Evolutionary conservation across 176 grass and related monocot genomes (phyloP), one percentile per base, ranked within the genome.

Genomic region (Oryza glumipatula): DNA sequence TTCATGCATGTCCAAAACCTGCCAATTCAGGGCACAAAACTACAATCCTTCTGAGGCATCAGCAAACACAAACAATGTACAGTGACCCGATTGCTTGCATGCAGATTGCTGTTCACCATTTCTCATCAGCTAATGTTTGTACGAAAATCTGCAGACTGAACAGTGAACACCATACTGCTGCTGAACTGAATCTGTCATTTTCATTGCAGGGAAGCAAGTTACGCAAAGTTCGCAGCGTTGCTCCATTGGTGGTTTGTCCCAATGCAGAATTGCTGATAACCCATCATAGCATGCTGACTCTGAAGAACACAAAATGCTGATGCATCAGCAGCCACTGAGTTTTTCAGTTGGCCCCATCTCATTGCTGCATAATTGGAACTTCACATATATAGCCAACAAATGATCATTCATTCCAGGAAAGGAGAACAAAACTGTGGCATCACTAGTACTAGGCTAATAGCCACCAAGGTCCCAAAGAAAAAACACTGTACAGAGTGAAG

Each of bases 271-370:
- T 43, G 84, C 76, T 71, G 80, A 87, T 61, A 83, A 43, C 52
- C 81, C 89, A 91, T 80, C 85, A 87, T 84, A 72, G 66, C 65
- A 51, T 63, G 80, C 64, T 76, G 89, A 87, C 85, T 74, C 70
- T 24, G 67, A 80, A 76, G 71, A 70, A 38, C 76, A 72, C 71
- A 78, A 87, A 90, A 77, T 80, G 89, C 89, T 72, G 85, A 65
- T 84, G 89, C 36, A 81, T 91, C 89, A 87, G 89, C 85, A 16
- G 81, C 71, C 75, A 90, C 89, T 83, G 56, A 70, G 30, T 54
- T 82, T 82, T 63, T 77, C 64, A 77, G 79, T 51, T 83, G 89
- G 76, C 2, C 85, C 89, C 85, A 81, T 80, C 77, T 16, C 1
- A 48, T 22, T 56, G 80, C 46, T 72, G 66, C 85, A 88, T 87